Evolutionary conservation across 768 basidiomycete species (phyloP), one percentile per base, ranked within the genome.

Genomic region (Leccinum fibrillosum): DNA sequence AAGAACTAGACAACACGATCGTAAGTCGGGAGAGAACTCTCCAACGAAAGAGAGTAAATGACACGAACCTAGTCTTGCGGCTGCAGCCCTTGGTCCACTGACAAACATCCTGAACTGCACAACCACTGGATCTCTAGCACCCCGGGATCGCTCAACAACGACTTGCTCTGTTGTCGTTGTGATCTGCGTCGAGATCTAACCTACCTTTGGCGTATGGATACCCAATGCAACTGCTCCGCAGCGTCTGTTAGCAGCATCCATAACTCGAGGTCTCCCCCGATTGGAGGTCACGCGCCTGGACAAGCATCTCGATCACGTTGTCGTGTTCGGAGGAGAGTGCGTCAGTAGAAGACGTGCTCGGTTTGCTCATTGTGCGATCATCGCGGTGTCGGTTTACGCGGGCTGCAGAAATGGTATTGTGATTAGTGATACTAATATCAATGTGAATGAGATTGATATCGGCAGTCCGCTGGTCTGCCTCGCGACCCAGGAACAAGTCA

Each of bases 181-280:
- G 12, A 34, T 13, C 2, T 4, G 5, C 67, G 25, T 69, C 57
- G 15, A 67, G 45, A 2, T 56, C 48, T 15, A 71, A 30, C 55
- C 30, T 59, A 32, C 70, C 53, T 42, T 63, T 57, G 50, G 66
- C 70, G 11, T 12, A 32, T 32, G 54, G 64, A 52, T 66, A 69
- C 5, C 5, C 57, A 56, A 32, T 25, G 58, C 37, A 71, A 65
- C 52, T 75, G 75, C 30, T 78, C 77, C 21, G 71, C 57, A 26
- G 81, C 70, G 57, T 79, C 80, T 8, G 78, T 81, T 21, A 85
- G 56, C 35, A 85, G 56, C 35, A 54, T 66, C 76, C 82, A 78
- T 17, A 62, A 64, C 0, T 67, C 67, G 37, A 82, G 62, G 44
- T 76, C 73, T 5, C 80, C 78, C 71, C 74, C 32, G 32, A 12